Base-by-base conservation (phyloP, 140 eudicot genomes). In the Flaveria floridana region DNA sequence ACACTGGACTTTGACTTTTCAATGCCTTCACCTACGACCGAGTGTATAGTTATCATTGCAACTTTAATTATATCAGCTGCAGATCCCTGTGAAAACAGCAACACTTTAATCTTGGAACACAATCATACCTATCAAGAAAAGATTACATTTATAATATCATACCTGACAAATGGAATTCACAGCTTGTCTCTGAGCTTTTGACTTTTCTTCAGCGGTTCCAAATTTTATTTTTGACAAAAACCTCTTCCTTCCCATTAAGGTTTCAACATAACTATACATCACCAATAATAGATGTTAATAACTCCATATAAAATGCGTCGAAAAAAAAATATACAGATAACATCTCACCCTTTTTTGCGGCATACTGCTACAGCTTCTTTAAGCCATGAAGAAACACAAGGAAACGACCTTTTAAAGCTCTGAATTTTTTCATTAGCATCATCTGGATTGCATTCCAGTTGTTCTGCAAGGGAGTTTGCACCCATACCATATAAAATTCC, bases 121-220 rank as follows among this genome's bases (percentile, higher is more conserved):
- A 56, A 20, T 48, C 75, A 59, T 72, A 26, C 13, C 53, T 50
- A 65, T 55, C 39, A 20, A n/a, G 7, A 63, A 28, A 44, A 42
- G 14, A 51, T 13, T 48, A 7, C 28, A n/a, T 53, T 8, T 21
- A 50, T 10, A 30, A 30, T 67, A 64, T 57, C 21, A 11, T 70
- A 90, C 99, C 96, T 90, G 99, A 79, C 97, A 94, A 63, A 94
- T 90, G 15, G 99, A 94, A 88, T 94, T 94, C 72, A 94, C 97
- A 64, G 99, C 96, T 84, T 94, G 99, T 78, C 99, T 86, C 81
- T 94, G 94, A 73, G 99, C 99, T 88, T 88, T 94, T 67, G 96
- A 91, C 82, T 90, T 94, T 81, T 94, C 99, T 84, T 94, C 84
- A 30, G 73, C 77, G 73, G 88, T 85, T 76, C 99, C 99, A 74